These are phyloP conservation scores for Euphorbia pulcherrima DNA, from an alignment of 345 rosid genomes.

Conservation along the genomic window DNA sequence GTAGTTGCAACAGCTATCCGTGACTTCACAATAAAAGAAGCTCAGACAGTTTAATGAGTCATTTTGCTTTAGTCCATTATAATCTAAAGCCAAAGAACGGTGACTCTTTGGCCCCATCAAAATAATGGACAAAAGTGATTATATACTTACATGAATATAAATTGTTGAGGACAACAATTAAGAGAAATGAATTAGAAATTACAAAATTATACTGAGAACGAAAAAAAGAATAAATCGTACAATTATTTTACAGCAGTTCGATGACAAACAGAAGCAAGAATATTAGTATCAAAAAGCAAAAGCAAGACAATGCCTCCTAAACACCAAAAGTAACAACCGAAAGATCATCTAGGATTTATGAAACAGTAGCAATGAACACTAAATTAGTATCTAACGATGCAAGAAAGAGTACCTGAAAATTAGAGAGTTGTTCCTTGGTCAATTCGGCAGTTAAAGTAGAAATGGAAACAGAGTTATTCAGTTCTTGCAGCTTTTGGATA, in stretches of 20 bases:
- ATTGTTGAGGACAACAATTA: neutral
- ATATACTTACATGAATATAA: neutral
- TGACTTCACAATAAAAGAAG: no score
- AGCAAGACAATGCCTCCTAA: neutral
- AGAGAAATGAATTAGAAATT: neutral
- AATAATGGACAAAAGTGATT: no score
- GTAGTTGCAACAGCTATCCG: no score
- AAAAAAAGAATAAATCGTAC: no score
- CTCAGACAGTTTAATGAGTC: no score
- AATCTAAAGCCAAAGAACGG: no score
- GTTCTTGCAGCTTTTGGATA: constrained; percentile 27
- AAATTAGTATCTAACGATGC: neutral
- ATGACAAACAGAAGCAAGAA: neutral
- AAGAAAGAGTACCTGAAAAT: constrained; percentile 57
- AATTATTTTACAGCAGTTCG: neutral
- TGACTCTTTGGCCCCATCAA: no score
- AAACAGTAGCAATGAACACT: neutral
- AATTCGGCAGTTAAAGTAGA: constrained; percentile 26
- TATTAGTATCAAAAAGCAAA: neutral
- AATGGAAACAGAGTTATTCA: constrained; percentile 23
- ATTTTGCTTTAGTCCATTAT: no score
- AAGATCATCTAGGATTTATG: neutral
- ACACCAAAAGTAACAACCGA: neutral
- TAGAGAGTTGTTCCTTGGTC: constrained; percentile 67
- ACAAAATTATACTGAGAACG: neutral